Conservation (phyloP, 75 land plant genomes). For the Pseudotsuga menziesii region DNA sequence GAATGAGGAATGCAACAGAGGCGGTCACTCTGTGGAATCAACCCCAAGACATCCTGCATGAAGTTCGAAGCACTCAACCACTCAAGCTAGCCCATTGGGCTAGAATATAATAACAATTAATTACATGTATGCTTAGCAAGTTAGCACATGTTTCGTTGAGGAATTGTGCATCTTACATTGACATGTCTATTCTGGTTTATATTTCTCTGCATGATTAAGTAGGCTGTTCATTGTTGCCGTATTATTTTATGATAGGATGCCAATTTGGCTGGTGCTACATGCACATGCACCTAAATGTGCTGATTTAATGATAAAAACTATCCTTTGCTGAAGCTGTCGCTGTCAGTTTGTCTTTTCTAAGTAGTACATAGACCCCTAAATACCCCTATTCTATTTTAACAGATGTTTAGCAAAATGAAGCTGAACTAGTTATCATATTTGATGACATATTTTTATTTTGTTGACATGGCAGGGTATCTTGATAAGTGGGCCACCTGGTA, state of each 20-base stretch:
- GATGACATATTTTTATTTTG: constrained; percentile 8
- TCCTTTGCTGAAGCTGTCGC: not conserved
- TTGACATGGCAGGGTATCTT: constrained; percentile 68
- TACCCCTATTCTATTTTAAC: too few species aligned
- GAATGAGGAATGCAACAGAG: too few species aligned
- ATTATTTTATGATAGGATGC: not conserved
- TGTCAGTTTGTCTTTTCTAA: not conserved
- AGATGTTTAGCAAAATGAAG: not conserved
- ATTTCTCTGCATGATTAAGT: not conserved
- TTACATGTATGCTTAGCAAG: too few species aligned
- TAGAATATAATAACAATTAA: too few species aligned
- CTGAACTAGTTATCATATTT: not conserved
- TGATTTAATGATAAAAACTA: not conserved
- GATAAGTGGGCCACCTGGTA: constrained; percentile 96
- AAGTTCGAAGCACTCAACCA: too few species aligned
- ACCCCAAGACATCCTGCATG: too few species aligned
- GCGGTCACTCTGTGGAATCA: too few species aligned
- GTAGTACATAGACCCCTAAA: too few species aligned
- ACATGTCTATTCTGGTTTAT: not conserved
- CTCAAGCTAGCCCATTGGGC: too few species aligned
- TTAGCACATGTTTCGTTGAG: not conserved
- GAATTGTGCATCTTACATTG: not conserved
- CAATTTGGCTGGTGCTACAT: not conserved
- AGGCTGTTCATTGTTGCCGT: not conserved
- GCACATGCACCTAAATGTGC: not conserved